Conservation (phyloP, 164 flowering plant species). For the Vitis riparia region DNA sequence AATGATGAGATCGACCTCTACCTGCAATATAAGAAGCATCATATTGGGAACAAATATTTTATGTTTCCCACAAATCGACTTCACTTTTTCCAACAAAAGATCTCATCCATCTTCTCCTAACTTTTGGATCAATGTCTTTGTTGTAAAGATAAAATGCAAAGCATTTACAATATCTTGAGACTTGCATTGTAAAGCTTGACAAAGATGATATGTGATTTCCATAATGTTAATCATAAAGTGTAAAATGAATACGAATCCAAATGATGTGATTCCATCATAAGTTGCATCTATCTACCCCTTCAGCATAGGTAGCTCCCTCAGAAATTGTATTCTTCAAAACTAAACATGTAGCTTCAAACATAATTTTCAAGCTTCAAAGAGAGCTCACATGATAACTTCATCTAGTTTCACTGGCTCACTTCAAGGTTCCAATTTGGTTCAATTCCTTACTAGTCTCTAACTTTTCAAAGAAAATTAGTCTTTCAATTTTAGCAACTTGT, state of each 20-base stretch:
- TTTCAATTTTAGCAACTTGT: background rate
- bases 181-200: no score
- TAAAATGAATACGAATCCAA: constrained; percentile 4
- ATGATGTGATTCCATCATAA: background rate
- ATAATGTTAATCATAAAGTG: constrained; percentile 1
- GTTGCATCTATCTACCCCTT: background rate
- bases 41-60: no score
- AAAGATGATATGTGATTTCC: background rate
- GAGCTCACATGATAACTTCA: constrained; percentile 12
- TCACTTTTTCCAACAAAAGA: no score
- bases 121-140: no score
- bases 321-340: background rate
- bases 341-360: background rate
- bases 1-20: background rate
- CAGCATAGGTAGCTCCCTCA: no score
- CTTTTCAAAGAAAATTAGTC: constrained; percentile 2
- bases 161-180: no score
- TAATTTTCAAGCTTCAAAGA: background rate
- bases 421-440: constrained; percentile 19
- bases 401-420: constrained; percentile 11
- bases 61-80: no score
- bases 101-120: no score
- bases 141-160: no score
- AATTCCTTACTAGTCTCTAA: constrained; percentile 9
- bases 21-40: no score